Evolutionary conservation across 176 grass and related monocot genomes (phyloP).

Genomic region (Coix lacrymajobi): DNA sequence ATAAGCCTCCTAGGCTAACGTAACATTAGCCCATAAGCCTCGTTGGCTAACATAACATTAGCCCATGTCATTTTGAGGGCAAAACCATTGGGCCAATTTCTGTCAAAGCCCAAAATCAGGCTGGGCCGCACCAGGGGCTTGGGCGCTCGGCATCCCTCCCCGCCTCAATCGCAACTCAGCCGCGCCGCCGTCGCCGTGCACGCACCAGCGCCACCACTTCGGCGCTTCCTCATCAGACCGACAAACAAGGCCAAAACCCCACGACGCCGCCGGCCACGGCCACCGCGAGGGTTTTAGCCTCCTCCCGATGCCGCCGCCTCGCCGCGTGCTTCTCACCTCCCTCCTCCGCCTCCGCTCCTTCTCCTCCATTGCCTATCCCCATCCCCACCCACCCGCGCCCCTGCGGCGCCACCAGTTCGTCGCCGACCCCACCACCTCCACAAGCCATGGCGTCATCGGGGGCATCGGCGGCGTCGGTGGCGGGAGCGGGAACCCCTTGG

Average conservation of each 20-base stretch:
- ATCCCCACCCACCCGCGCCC: background rate
- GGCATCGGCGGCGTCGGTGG: background rate
- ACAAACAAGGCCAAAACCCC: conserved; percentile 9
- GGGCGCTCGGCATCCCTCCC: background rate
- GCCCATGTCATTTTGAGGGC: background rate
- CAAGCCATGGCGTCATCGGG: background rate
- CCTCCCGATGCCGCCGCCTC: conserved; percentile 48
- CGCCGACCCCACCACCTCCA: conserved; percentile 11
- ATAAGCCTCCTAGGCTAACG: background rate
- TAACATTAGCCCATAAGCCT: no score
- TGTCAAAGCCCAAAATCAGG: background rate
- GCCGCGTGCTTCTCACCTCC: conserved; percentile 33
- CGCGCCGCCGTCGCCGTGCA: conserved; percentile 1
- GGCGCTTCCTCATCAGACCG: background rate
- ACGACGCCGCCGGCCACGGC: conserved; percentile 24
- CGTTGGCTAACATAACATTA: background rate
- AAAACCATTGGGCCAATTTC: background rate
- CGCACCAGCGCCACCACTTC: background rate
- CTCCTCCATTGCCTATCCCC: conserved; percentile 33
- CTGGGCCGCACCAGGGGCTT: background rate
- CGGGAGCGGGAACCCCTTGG: conserved; percentile 33
- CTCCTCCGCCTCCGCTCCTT: conserved; percentile 37
- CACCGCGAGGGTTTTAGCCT: conserved; percentile 43
- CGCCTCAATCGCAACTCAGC: background rate
- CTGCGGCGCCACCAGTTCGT: conserved; percentile 35